Evolutionary conservation across 345 rosid species (phyloP).

Genomic region (Moricandia arvensis): DNA sequence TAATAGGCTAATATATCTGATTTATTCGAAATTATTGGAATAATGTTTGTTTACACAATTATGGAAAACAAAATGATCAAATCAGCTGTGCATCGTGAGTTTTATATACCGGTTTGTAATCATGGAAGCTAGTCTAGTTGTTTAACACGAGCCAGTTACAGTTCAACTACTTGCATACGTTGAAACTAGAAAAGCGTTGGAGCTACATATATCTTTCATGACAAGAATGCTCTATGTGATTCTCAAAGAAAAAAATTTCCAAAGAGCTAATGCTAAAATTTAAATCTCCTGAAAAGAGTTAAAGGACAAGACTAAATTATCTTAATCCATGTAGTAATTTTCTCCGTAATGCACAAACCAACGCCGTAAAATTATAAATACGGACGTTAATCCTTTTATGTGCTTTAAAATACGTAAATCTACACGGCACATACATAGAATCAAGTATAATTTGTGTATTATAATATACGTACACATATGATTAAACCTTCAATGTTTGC

Average conservation of each 20-base stretch:
- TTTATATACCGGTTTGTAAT: neutral
- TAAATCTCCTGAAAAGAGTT: neutral
- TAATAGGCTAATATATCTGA: neutral
- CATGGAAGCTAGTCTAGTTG: neutral
- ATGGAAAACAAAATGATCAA: neutral
- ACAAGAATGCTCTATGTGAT: neutral
- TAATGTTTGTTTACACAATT: neutral
- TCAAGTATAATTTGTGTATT: slow-evolving; percentile 26
- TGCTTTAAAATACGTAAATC: slow-evolving; percentile 19
- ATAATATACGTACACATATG: slow-evolving; percentile 30
- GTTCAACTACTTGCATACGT: neutral
- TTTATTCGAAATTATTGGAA: neutral
- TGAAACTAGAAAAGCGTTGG: neutral
- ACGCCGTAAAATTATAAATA: slow-evolving; percentile 19
- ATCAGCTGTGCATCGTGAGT: neutral
- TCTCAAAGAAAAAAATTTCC: neutral
- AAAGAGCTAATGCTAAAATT: neutral
- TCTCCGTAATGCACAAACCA: slow-evolving; percentile 25
- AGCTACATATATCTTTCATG: neutral
- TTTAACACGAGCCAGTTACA: neutral
- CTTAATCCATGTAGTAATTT: slow-evolving; percentile 4
- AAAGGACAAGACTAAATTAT: slow-evolving; percentile 18
- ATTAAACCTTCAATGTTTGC: slow-evolving; percentile 27
- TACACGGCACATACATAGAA: slow-evolving; percentile 26
- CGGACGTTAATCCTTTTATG: slow-evolving; percentile 30